Conservation (phyloP, 345 rosid genomes). For the Aquilaria malaccensis region DNA sequence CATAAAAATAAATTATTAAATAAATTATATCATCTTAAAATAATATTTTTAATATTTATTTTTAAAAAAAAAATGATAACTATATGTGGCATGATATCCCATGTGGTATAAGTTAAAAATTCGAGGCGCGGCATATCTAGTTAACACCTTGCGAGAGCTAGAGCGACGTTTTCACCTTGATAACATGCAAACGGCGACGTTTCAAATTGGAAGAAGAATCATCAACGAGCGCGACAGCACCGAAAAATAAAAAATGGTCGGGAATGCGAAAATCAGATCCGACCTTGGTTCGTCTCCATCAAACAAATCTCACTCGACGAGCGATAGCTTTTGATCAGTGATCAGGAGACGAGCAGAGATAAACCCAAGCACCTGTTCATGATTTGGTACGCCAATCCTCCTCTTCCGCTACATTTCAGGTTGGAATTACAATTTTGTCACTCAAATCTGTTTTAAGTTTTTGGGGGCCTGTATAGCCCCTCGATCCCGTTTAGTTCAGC, state of each 20-base stretch:
- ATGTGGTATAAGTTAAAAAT: too few species aligned
- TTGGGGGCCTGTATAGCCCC: not conserved
- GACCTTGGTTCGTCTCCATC: not conserved
- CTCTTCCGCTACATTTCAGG: not conserved
- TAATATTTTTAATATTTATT: too few species aligned
- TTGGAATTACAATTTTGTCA: not conserved
- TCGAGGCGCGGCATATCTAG: too few species aligned
- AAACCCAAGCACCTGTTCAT: not conserved
- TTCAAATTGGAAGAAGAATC: not conserved
- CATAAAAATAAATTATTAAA: too few species aligned
- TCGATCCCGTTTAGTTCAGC: not conserved
- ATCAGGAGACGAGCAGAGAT: not conserved
- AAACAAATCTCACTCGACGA: not conserved
- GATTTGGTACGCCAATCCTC: not conserved
- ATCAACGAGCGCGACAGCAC: not conserved
- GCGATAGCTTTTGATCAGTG: not conserved
- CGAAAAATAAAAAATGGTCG: not conserved
- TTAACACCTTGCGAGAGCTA: too few species aligned
- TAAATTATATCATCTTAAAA: too few species aligned
- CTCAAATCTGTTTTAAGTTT: not conserved
- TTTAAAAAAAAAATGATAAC: too few species aligned
- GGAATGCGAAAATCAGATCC: slow-evolving; percentile 1
- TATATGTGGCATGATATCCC: too few species aligned
- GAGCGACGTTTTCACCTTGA: too few species aligned
- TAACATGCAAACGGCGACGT: not conserved